Conservation (phyloP, 1,284 basidiomycete genomes). For the Bondarzewia mesenterica region DNA sequence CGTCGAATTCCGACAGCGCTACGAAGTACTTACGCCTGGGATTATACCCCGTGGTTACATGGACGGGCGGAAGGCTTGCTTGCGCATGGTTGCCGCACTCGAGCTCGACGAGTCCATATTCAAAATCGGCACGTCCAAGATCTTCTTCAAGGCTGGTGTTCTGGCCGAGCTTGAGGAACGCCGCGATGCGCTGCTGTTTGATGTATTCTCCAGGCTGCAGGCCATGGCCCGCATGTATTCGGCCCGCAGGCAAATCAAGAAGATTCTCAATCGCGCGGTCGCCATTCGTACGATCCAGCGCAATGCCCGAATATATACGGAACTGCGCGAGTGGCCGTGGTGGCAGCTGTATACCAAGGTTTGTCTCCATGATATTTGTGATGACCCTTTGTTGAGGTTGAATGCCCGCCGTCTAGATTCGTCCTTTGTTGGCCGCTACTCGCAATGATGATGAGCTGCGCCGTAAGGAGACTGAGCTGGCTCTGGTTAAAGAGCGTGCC, state of each 20-base stretch:
- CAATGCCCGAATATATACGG: slow-evolving; percentile 88
- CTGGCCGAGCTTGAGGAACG: slow-evolving; percentile 97
- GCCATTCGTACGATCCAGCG: slow-evolving; percentile 91
- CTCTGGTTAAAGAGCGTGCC: slow-evolving; percentile 75
- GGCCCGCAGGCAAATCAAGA: slow-evolving; percentile 87
- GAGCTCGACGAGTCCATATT: slow-evolving; percentile 83
- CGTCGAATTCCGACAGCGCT: slow-evolving; percentile 94
- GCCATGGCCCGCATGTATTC: slow-evolving; percentile 83
- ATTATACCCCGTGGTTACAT: slow-evolving; percentile 92
- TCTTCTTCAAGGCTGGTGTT: slow-evolving; percentile 99
- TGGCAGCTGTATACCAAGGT: slow-evolving; percentile 97
- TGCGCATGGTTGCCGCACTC: slow-evolving; percentile 87
- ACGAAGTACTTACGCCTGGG: slow-evolving; percentile 92
- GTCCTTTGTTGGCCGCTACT: slow-evolving; percentile 89
- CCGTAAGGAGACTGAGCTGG: slow-evolving; percentile 82
- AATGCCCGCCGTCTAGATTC: slow-evolving; percentile 68
- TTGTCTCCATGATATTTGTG: slow-evolving; percentile 5
- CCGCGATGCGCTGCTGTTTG: slow-evolving; percentile 80
- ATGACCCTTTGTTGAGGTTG: slow-evolving; percentile 6
- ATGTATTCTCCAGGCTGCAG: slow-evolving; percentile 86
- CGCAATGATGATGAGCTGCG: slow-evolving; percentile 89
- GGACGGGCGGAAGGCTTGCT: slow-evolving; percentile 92
- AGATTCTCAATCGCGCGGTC: slow-evolving; percentile 88
- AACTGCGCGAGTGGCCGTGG: slow-evolving; percentile 95
- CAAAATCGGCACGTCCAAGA: slow-evolving; percentile 94